Evolutionary conservation across 1,284 basidiomycete genomes (phyloP).

Genomic region (Phlebopus sp.): DNA sequence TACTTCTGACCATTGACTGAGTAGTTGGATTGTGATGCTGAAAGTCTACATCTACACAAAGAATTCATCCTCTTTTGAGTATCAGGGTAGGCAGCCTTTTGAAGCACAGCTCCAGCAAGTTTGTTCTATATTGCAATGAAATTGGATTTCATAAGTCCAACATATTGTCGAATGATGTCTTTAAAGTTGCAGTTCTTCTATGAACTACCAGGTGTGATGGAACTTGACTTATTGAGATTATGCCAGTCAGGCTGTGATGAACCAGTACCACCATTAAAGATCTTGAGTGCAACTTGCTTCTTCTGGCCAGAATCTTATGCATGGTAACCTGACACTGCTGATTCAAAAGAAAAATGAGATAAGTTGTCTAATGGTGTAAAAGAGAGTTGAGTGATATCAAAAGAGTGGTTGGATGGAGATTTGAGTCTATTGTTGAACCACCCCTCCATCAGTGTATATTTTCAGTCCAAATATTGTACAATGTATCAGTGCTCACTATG

Average conservation of each 20-base stretch:
- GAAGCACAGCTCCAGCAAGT: constrained; percentile 56
- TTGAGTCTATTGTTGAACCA: too few relatives aligned
- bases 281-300: constrained; percentile 47
- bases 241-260: constrained; percentile 56
- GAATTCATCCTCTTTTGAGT: constrained; percentile 55
- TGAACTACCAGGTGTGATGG: constrained; percentile 46
- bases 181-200: constrained; percentile 63
- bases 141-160: constrained; percentile 67
- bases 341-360: constrained; percentile 74
- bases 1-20: constrained; percentile 50
- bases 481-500: too few relatives aligned
- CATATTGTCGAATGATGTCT: constrained; percentile 57
- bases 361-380: constrained; percentile 69
- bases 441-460: too few relatives aligned
- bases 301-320: constrained; percentile 63
- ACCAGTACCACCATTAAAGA: constrained; percentile 49
- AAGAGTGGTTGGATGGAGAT: constrained; percentile 48
- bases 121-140: constrained; percentile 70
- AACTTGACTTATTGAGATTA: constrained; percentile 51
- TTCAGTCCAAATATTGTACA: too few relatives aligned
- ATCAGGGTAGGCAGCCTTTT: constrained; percentile 55
- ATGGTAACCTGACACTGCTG: constrained; percentile 78
- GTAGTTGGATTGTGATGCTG: constrained; percentile 77
- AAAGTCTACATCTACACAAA: constrained; percentile 64
- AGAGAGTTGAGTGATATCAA: constrained; percentile 52